A percentile compares a stretch with the other conserved stretches of the same genome.
phyloP scores from a whole-genome alignment of 352 stramenopile species.

The Pilasporangium apinafurcum region DNA sequence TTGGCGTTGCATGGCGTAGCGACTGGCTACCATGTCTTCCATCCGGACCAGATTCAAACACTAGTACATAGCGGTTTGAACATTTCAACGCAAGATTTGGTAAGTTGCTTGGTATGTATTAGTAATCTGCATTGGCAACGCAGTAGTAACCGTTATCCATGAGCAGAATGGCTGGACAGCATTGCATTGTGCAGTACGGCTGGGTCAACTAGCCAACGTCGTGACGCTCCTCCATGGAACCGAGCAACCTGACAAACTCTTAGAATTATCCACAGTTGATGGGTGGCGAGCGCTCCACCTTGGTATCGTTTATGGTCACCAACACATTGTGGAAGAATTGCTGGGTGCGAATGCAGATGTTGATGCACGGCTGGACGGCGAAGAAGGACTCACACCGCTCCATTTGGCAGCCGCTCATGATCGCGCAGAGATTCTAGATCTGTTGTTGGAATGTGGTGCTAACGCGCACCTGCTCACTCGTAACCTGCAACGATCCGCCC shows the following conservation, averaged over 20 bases:
- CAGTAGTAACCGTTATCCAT: background rate
- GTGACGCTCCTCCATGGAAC: constrained; percentile 1
- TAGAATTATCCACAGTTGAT: constrained; percentile 1
- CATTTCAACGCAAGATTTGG: background rate
- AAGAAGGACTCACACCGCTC: constrained; percentile 2
- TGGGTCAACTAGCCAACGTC: background rate
- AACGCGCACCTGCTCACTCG: background rate
- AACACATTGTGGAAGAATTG: constrained; percentile 1
- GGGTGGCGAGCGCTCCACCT: constrained; percentile 9
- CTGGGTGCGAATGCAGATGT: constrained; percentile 1
- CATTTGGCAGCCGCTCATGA: background rate
- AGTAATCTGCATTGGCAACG: background rate
- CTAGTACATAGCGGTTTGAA: background rate
- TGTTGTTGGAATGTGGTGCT: constrained; percentile 3
- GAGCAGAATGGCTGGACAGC: constrained; percentile 2
- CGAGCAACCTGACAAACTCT: background rate
- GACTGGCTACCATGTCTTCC: constrained; percentile 1
- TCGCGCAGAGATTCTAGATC: background rate
- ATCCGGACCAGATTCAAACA: constrained; percentile 1
- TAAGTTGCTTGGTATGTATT: background rate
- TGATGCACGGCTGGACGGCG: background rate
- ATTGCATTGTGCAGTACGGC: constrained; percentile 2
- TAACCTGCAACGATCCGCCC: background rate
- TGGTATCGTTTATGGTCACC: background rate
- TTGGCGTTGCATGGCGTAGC: constrained; percentile 6